A percentile compares a stretch with the other conserved stretches of the same genome.
phyloP scores from a whole-genome alignment of 768 basidiomycete species.

The Epithele typhae region DNA sequence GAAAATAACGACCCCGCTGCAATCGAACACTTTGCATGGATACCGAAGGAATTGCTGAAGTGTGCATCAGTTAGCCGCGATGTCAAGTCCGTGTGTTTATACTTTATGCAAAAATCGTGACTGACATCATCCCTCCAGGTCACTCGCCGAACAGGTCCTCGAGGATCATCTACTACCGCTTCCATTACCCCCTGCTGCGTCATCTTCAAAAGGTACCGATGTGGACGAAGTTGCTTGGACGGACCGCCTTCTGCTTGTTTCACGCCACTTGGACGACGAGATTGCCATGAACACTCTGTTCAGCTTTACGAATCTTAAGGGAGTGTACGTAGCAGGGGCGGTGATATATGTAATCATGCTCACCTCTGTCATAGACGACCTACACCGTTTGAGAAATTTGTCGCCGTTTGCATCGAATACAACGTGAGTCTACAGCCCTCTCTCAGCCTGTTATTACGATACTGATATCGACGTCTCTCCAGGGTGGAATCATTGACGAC shows the following conservation, averaged over 20 bases:
- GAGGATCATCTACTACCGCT: slow-evolving; percentile 81
- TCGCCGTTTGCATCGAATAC: slow-evolving; percentile 71
- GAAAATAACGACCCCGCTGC: slow-evolving; percentile 76
- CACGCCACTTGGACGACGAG: slow-evolving; percentile 64
- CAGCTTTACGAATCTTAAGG: slow-evolving; percentile 57
- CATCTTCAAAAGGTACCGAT: slow-evolving; percentile 45
- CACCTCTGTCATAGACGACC: slow-evolving; percentile 53
- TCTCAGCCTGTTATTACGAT: too few relatives aligned
- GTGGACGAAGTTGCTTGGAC: slow-evolving; percentile 84
- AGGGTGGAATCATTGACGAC: slow-evolving; percentile 91
- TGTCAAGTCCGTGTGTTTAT: slow-evolving; percentile 43
- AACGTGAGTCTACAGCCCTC: slow-evolving; percentile 85
- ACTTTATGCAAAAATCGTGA: too few relatives aligned
- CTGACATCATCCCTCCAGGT: too few relatives aligned
- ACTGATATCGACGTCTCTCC: too few relatives aligned
- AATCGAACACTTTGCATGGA: slow-evolving; percentile 85
- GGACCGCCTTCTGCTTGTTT: slow-evolving; percentile 70
- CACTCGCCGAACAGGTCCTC: slow-evolving; percentile 61
- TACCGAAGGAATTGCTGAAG: slow-evolving; percentile 70
- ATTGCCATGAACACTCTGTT: slow-evolving; percentile 54
- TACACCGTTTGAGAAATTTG: slow-evolving; percentile 60
- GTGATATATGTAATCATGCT: background rate
- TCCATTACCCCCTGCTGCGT: slow-evolving; percentile 41
- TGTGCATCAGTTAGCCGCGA: slow-evolving; percentile 49
- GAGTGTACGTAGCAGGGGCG: slow-evolving; percentile 51